A percentile compares a stretch with the other conserved stretches of the same genome.
phyloP scores from a whole-genome alignment of 805 yeast genomes.

The Yarrowia sp. region DNA sequence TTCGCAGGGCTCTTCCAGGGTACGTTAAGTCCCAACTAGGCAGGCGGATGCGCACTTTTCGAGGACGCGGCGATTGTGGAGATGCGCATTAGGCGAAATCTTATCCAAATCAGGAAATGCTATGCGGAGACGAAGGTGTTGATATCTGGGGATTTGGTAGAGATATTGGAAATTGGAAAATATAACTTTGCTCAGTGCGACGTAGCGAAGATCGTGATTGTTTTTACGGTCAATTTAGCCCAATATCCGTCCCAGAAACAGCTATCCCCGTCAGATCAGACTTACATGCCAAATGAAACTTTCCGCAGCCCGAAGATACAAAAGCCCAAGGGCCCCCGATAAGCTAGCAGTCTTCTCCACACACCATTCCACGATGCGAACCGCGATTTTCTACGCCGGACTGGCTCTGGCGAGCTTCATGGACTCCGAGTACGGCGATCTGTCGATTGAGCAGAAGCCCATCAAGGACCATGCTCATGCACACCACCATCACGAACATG shows the following conservation, averaged over 20 bases:
- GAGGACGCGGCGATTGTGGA: neutral
- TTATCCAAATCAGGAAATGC: conserved; percentile 22
- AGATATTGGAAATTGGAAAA: neutral
- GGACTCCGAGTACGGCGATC: conserved; percentile 23
- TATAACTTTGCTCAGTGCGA: too few relatives aligned
- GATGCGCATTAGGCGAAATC: conserved; percentile 17
- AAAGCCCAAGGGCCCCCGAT: neutral
- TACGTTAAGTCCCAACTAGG: neutral
- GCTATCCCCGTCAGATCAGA: neutral
- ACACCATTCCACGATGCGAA: neutral
- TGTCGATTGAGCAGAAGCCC: conserved; percentile 16
- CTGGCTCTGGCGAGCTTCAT: conserved; percentile 17
- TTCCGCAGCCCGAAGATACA: neutral
- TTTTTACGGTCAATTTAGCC: neutral
- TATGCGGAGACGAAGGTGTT: neutral
- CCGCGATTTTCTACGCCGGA: neutral
- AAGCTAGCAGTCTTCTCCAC: neutral
- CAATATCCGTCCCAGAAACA: too few relatives aligned
- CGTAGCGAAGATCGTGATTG: neutral
- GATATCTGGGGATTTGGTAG: neutral
- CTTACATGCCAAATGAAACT: neutral
- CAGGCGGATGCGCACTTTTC: neutral
- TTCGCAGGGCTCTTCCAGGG: neutral
- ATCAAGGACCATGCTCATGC: neutral
- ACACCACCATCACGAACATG: conserved; percentile 2